Conservation (phyloP, 257 asterid genomes). For the Prunella vulgaris region DNA sequence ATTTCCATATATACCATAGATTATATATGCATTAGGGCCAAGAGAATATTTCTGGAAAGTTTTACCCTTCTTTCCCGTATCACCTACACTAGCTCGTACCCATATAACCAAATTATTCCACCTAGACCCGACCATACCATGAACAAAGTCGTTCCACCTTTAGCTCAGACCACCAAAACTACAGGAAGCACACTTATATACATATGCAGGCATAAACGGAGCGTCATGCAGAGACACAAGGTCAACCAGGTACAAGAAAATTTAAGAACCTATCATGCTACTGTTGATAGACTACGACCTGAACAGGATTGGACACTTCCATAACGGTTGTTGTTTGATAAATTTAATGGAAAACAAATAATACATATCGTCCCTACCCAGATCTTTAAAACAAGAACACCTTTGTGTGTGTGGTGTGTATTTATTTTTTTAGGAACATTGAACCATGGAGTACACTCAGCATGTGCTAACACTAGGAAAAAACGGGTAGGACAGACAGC, state of each 20-base stretch:
- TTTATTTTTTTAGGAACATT: not conserved
- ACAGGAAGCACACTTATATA: too few relatives aligned
- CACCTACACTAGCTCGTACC: too few relatives aligned
- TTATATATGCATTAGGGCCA: not conserved
- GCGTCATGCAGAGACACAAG: too few relatives aligned
- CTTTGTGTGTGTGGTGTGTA: not conserved
- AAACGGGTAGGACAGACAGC: not conserved
- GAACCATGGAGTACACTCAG: not conserved
- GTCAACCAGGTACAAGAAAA: too few relatives aligned
- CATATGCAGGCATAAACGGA: too few relatives aligned
- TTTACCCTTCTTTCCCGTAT: too few relatives aligned
- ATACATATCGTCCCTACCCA: not conserved
- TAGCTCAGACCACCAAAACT: too few relatives aligned
- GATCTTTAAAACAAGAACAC: constrained; percentile 1
- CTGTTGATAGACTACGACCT: not conserved
- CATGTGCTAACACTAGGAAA: not conserved
- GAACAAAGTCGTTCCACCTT: too few relatives aligned
- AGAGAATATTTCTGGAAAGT: too few relatives aligned
- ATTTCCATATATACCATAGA: not conserved
- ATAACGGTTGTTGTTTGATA: not conserved
- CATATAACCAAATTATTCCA: too few relatives aligned
- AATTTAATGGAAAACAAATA: constrained; percentile 6
- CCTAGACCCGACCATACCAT: too few relatives aligned
- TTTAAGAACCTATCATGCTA: constrained; percentile 3
- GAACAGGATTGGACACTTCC: constrained; percentile 6